Base-by-base conservation (phyloP, 805 yeast genomes). In the Grigorovia yakushimaensis region DNA sequence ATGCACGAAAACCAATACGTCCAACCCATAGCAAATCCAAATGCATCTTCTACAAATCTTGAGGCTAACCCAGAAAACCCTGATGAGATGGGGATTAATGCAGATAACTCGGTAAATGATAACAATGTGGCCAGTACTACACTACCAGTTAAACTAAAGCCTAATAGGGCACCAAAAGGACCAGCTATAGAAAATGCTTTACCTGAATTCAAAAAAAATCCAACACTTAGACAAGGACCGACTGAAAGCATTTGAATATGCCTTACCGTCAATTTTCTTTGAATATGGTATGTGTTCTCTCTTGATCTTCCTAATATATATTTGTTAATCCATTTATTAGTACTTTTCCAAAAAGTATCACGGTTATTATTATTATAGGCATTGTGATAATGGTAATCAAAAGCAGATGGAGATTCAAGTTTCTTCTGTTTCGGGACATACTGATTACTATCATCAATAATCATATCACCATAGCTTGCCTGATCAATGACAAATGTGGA, bases 11-110 rank as follows among this genome's bases (percentile, higher is more conserved):
- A 76, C 74, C 54, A 70, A 62, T 79, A 81, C 41, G 76, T 76
- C 70, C 79, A 79, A 33, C 87, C 87, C 52, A 82, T 71, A 4
- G 84, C 82, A 62, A 79, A 80, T 10, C 86, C 88, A 55, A 78
- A 75, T 5, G 84, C 76, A 42, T 76, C 79, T 56, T 80, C 86
- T 17, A 79, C 77, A 57, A 78, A 81, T 47, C 86, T 70, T 40
- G 79, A 74, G 47, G 82, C 75, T 58, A 79, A 73, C 47, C 81
- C 79, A 39, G 81, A 76, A 58, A 79, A 79, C 15, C 84, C 84
- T 43, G 79, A 79, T 15, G 79, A 69, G 42, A 79, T 70, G 1
- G 87, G 87, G 44, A 79, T 67, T 48, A 75, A 74, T 15, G 85
- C 73, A 30, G 84, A 81, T 48, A 79, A 67, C 63, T 81, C 88